A percentile compares a stretch with the other conserved stretches of the same genome.
Conservation (phyloP, 2,329 filamentous ascomycete genomes). For the Sclerotinia nivalis region DNA sequence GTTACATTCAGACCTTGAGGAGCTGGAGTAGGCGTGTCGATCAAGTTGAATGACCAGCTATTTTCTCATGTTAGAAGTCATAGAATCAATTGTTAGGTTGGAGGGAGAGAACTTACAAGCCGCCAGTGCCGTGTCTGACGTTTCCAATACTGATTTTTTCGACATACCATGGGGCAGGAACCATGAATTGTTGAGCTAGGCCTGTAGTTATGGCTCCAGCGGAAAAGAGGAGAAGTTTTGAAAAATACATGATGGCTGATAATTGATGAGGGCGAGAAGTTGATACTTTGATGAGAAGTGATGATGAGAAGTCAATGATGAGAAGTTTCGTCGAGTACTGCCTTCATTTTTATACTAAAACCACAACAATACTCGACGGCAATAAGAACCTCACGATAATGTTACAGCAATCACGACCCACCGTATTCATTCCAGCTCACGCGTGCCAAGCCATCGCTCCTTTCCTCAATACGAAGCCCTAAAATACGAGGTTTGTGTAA, state of each 20-base stretch:
- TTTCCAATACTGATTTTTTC: constrained; percentile 26
- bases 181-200: constrained; percentile 19
- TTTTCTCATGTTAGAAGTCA: not conserved
- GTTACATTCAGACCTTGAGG: constrained; percentile 32
- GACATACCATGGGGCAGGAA: constrained; percentile 30
- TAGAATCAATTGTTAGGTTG: not conserved
- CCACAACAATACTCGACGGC: not conserved
- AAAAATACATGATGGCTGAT: constrained; percentile 11
- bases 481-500: constrained; percentile 10
- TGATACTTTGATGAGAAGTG: not conserved
- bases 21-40: constrained; percentile 27
- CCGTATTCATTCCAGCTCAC: constrained; percentile 1
- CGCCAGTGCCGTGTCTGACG: constrained; percentile 31
- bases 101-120: constrained; percentile 23
- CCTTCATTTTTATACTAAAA: not conserved
- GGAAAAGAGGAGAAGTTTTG: constrained; percentile 2
- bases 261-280: not conserved
- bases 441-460: not conserved
- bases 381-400: not conserved
- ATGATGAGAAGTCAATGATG: not conserved
- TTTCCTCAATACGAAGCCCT: not conserved
- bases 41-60: constrained; percentile 30
- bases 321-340: not conserved
- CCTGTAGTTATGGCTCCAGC: not conserved
- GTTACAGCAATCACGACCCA: not conserved